phyloP scores from a whole-genome alignment of 2,329 filamentous ascomycete species.

The Hymenoscyphus fraxineus region DNA sequence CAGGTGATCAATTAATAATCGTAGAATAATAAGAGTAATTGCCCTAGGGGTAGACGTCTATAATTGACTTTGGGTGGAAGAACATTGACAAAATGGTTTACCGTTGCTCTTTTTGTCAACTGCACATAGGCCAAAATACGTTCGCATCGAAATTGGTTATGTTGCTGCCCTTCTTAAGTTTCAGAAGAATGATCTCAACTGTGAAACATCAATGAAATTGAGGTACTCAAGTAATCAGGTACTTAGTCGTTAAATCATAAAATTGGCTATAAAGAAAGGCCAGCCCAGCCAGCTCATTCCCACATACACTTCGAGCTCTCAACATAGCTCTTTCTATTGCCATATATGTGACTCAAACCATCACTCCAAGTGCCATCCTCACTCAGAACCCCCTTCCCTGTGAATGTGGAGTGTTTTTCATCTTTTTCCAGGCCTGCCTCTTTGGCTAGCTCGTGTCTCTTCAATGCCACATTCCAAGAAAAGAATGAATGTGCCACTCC shows the following conservation, averaged over 20 bases:
- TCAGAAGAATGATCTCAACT: too few species aligned
- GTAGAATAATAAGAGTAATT: too few species aligned
- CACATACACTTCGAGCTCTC: slow-evolving; percentile 26
- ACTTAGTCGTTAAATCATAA: neutral
- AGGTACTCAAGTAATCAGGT: neutral
- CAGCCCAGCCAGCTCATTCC: slow-evolving; percentile 11
- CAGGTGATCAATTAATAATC: too few species aligned
- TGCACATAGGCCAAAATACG: too few species aligned
- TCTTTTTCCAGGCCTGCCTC: slow-evolving; percentile 6
- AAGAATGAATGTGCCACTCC: slow-evolving; percentile 45
- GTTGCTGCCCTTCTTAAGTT: too few species aligned
- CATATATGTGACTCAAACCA: slow-evolving; percentile 26
- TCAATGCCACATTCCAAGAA: slow-evolving; percentile 44
- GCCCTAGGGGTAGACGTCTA: too few species aligned
- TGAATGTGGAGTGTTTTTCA: neutral
- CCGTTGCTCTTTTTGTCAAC: too few species aligned
- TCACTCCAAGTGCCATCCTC: slow-evolving; percentile 21
- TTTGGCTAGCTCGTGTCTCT: slow-evolving; percentile 23
- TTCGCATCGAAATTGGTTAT: too few species aligned
- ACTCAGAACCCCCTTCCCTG: slow-evolving; percentile 5
- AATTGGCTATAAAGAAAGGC: neutral
- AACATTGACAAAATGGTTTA: too few species aligned
- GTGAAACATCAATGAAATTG: too few species aligned
- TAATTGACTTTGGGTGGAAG: too few species aligned
- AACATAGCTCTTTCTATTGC: slow-evolving; percentile 23